Conservation (phyloP, 1,139 yeast genomes). For the Scheffersomyces insectosa region DNA sequence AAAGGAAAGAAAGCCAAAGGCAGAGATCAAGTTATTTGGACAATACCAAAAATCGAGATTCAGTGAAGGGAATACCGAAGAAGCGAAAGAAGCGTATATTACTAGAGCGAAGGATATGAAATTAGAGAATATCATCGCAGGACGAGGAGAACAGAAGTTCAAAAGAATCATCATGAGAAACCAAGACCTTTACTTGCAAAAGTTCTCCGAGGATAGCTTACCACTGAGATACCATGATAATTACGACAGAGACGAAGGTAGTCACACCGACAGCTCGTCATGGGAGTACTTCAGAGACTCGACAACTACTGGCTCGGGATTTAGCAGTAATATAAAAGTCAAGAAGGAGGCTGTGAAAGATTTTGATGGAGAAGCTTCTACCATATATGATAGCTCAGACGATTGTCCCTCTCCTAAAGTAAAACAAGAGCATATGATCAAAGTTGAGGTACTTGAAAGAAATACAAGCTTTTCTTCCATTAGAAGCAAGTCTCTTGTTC, state of each 20-base stretch:
- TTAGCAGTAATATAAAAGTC: neutral
- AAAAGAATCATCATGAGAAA: constrained; percentile 21
- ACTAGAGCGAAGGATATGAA: constrained; percentile 18
- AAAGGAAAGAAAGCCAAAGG: neutral
- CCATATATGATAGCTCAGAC: too few relatives aligned
- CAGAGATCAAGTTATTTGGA: neutral
- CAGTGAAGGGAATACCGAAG: neutral
- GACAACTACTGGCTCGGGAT: neutral
- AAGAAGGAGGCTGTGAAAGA: neutral
- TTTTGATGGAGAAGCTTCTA: too few relatives aligned
- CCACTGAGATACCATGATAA: neutral
- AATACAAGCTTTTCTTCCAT: too few relatives aligned
- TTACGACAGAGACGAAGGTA: neutral
- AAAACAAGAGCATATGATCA: too few relatives aligned
- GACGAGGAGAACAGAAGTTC: constrained; percentile 24
- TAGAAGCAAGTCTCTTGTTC: too few relatives aligned
- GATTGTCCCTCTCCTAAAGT: too few relatives aligned
- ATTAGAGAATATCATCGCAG: constrained; percentile 25
- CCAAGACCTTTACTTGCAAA: constrained; percentile 15
- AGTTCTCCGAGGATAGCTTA: neutral
- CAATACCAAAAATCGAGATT: neutral
- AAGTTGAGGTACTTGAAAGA: too few relatives aligned
- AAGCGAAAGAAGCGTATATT: constrained; percentile 1
- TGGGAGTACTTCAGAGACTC: neutral
- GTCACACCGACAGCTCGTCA: neutral